Evolutionary conservation across 306 rosid species (phyloP).

Genomic region (Quercus ilex): DNA sequence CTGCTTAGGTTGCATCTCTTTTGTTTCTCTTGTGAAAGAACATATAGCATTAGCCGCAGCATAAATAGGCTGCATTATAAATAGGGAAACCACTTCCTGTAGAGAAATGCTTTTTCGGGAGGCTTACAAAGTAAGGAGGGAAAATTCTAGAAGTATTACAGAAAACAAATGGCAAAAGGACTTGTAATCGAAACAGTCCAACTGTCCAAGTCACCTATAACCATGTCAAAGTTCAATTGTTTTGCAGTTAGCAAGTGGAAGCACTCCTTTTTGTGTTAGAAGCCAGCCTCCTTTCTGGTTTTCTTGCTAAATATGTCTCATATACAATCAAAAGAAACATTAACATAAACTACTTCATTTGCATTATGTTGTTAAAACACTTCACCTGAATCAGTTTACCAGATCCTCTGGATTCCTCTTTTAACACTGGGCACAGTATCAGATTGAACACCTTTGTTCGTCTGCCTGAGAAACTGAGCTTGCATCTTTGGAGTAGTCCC

Average conservation of each 20-base stretch:
- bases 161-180: background rate
- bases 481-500: constrained; percentile 27
- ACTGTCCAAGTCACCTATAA: background rate
- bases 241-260: background rate
- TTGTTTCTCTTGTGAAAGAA: constrained; percentile 34
- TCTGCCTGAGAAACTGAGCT: background rate
- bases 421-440: constrained; percentile 26
- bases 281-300: background rate
- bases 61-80: constrained; percentile 1
- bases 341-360: background rate
- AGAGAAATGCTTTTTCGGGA: too few relatives aligned
- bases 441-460: background rate
- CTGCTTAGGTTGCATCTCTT: constrained; percentile 40
- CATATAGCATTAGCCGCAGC: constrained; percentile 11
- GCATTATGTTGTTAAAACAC: constrained; percentile 5
- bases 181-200: background rate
- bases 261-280: background rate
- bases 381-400: constrained; percentile 76
- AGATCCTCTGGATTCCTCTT: constrained; percentile 65
- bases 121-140: too few relatives aligned
- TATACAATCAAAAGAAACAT: background rate
- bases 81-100: too few relatives aligned
- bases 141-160: background rate
- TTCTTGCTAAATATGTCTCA: background rate
- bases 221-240: background rate